phyloP scores from a whole-genome alignment of 1,139 yeast genomes.

The Sporopachydermia cereana region DNA sequence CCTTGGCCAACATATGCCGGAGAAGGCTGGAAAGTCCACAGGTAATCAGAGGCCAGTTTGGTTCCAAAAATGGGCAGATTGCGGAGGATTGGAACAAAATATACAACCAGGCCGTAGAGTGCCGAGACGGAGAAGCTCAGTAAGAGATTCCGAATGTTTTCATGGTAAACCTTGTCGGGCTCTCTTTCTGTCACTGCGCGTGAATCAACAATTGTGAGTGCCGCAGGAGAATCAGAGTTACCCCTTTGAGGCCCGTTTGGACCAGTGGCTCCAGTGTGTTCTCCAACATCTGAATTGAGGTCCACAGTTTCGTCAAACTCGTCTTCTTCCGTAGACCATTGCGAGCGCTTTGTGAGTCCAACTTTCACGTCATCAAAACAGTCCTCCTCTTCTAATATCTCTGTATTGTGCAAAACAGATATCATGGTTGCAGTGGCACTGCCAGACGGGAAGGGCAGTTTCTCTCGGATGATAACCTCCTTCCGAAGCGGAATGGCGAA shows the following conservation, averaged over 20 bases:
- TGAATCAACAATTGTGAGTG: background rate
- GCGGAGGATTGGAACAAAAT: conserved; percentile 59
- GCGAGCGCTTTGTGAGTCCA: background rate
- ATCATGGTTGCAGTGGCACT: conserved; percentile 92
- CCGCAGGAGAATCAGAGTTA: background rate
- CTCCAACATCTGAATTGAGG: too few species aligned
- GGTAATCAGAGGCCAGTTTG: conserved; percentile 47
- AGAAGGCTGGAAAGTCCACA: conserved; percentile 89
- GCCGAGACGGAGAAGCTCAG: conserved; percentile 62
- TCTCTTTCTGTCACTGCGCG: conserved; percentile 4
- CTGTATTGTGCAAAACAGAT: conserved; percentile 69
- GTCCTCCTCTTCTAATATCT: conserved; percentile 33
- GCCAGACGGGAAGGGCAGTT: conserved; percentile 88
- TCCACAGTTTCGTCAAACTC: conserved; percentile 13
- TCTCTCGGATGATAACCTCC: conserved; percentile 76
- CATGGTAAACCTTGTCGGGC: conserved; percentile 25
- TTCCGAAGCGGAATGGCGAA: conserved; percentile 82
- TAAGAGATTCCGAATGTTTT: conserved; percentile 46
- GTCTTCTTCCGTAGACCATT: conserved; percentile 13
- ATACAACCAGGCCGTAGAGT: conserved; percentile 55
- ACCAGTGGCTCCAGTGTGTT: background rate
- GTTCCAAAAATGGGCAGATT: conserved; percentile 68
- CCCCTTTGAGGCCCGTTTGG: background rate
- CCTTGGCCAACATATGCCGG: conserved; percentile 98
- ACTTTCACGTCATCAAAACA: conserved; percentile 2